Base-by-base conservation (phyloP, 2,329 filamentous ascomycete species). In the Coniochaeta sp. region DNA sequence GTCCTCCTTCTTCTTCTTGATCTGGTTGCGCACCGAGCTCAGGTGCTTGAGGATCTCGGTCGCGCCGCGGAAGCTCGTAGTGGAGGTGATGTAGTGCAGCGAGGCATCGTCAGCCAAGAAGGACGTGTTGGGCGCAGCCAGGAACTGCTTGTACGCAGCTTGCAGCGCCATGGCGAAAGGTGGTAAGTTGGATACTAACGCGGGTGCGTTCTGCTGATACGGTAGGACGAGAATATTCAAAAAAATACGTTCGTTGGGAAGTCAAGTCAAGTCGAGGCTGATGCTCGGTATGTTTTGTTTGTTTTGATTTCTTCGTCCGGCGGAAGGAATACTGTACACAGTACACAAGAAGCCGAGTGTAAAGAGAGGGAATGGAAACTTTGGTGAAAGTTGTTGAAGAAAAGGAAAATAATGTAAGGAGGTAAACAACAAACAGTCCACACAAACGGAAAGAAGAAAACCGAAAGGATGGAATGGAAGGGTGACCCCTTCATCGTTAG, bases 61-160 rank as follows among this genome's bases (percentile, higher is more conserved):
- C 55, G 89, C 75, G 66, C 90, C 87, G 63, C 82, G 80, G 71
- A 96, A 80, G 64, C 85, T 85, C 36, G 88, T 91, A 14, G 92
- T 88, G 8, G 93, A 96, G 60, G 93, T 91, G 73, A 98, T 88
- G 79, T 98, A 99, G 79, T 93, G 87, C 66, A 93, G 77, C 52
- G 88, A 84, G 61, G 88, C 88, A 73, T 88, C 81, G 59, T 82
- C 76, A 38, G 86, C 81, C 68, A 93, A 78, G 60, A 83, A 76
- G 60, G 84, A 82, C 59, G 85, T 76, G 74, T 77, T 86, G 63
- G 89, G 89, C 63, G 84, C 79, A 69, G 83, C 80, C 60, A 93
- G 80, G 73, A 92, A 93, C 76, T 85, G 83, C 79, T 86, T 83
- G 78, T 93, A 93, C 62, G 81, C 72, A 66, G 74, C 70, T 64